Base-by-base conservation (phyloP, 257 asterid genomes). In the Prunella vulgaris region DNA sequence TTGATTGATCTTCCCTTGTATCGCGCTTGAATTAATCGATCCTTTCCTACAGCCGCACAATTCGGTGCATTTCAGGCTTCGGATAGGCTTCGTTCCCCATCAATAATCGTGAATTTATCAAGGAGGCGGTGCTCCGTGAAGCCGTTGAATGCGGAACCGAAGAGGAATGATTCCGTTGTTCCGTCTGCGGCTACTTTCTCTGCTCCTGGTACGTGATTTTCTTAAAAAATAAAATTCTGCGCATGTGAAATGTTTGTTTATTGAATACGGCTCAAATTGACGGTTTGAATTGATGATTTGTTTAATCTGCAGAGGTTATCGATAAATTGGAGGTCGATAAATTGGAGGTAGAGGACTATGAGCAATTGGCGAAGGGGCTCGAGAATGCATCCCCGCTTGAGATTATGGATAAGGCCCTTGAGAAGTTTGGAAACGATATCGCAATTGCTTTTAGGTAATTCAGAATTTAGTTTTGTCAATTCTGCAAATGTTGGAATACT, bases 391-490 rank as follows among this genome's bases (percentile, higher is more conserved):
- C 94, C 0, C 92, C 96, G 17, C 94, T 89, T 5, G 85, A 87
- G 83, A 87, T 89, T 33, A 85, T 89, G 87, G 96, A 89, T 44
- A 87, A 77, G 73, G 92, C 96, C 40, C 88, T 89, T 12, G 87
- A 82, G 62, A 87, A 74, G 38, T 89, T 86, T 65, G 96, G 96
- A n/a, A 69, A 82, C 64, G 90, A 87, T 35, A 85, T 87, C 44
- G 94, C 96, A 4, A 87, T 89, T 65, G 96, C 97, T 71, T 92
- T 92, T 79, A 89, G 97, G 97, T 92, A 83, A 49, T 60, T 53
- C 53, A 7, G 54, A 37, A 33, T 0, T 20, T 37, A 8, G n/a
- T n/a, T 42, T 5, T 5, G 1, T 49, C 58, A 10, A 33, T 35
- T 59, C 15, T 51, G 42, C 22, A 10, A 10, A 14, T 7, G n/a